Base-by-base conservation (phyloP, 225 moss, liverwort and hornwort genomes). In the Antitrichia curtipendula region DNA sequence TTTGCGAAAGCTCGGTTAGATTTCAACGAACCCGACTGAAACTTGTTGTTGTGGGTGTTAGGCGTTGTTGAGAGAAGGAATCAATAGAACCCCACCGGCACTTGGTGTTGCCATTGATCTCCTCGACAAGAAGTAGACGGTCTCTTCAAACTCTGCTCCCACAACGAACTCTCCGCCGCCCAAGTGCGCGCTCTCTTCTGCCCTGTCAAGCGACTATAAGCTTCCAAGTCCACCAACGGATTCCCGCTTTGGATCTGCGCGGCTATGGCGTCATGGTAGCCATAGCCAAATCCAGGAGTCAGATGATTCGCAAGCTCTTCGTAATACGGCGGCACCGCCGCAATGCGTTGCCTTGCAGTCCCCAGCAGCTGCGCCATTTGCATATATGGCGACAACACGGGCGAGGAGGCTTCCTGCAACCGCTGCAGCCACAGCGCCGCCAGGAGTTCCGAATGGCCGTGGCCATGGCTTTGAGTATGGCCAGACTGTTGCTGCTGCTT, bases 301-400 rank as follows among this genome's bases (percentile, higher is more conserved):
- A 85, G 49, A 54, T 87, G 88, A 19, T 10, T 49, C 70, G 38
- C 45, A 13, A 87, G 85, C 29, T 89, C 91, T 2, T 93, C 93
- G n/a, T 87, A 91, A 32, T 85, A 88, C 4, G 91, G 85, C 12
- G 89, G 88, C 32, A 75, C 61, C 4, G 89, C 90, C 7, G 90
- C 90, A 82, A 92, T 91, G 32, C 92, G 89, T 43, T 92, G 92
- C 82, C 90, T 68, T 3, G 90, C 89, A 10, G 88, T 88, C 49
- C 87, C 92, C 20, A 92, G 66, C 0, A 92, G 87, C 82, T 92
- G 88, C n/a, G 86, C 92, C 92, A 92, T 92, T 66, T 92, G 92
- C 89, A 92, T 81, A 21, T 92, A 92, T 2, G 92, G 89, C 17
- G 92, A 66, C 59, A 93, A 23, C 45, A 13, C 41, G 1, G 88